Evolutionary conservation across 345 rosid genomes (phyloP).

Genomic region (Acer campestre): DNA sequence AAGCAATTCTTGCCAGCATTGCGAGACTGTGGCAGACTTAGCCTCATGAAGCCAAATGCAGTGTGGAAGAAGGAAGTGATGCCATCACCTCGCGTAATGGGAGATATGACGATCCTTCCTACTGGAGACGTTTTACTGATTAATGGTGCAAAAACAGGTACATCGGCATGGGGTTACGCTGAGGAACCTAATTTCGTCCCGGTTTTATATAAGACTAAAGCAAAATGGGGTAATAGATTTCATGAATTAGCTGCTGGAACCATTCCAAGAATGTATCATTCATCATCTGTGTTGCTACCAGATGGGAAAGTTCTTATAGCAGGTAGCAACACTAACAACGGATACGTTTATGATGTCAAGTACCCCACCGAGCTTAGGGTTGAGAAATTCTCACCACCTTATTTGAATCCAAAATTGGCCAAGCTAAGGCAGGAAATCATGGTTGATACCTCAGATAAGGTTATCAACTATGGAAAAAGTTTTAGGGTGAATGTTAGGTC

Average conservation of each 20-base stretch:
- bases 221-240: constrained; percentile 31
- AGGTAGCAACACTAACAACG: constrained; percentile 77
- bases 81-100: constrained; percentile 73
- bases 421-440: constrained; percentile 37
- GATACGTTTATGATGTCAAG: constrained; percentile 52
- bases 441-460: neutral
- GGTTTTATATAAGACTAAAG: constrained; percentile 39
- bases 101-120: constrained; percentile 70
- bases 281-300: constrained; percentile 47
- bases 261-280: constrained; percentile 79
- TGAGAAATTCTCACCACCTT: constrained; percentile 77
- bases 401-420: constrained; percentile 46
- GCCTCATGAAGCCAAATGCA: constrained; percentile 44
- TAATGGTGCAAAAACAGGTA: constrained; percentile 72
- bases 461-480: constrained; percentile 31
- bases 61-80: constrained; percentile 59
- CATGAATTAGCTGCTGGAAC: constrained; percentile 33
- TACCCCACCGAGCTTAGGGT: constrained; percentile 73
- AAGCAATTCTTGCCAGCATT: constrained; percentile 49
- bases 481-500: constrained; percentile 30
- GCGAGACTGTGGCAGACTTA: constrained; percentile 62
- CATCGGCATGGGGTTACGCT: constrained; percentile 72
- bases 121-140: constrained; percentile 67
- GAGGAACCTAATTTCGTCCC: constrained; percentile 67
- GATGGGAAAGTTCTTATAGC: constrained; percentile 63